These are phyloP conservation scores for Fraxinus sp. DNA, from an alignment of 305 asterid genomes.

Conservation along the genomic window DNA sequence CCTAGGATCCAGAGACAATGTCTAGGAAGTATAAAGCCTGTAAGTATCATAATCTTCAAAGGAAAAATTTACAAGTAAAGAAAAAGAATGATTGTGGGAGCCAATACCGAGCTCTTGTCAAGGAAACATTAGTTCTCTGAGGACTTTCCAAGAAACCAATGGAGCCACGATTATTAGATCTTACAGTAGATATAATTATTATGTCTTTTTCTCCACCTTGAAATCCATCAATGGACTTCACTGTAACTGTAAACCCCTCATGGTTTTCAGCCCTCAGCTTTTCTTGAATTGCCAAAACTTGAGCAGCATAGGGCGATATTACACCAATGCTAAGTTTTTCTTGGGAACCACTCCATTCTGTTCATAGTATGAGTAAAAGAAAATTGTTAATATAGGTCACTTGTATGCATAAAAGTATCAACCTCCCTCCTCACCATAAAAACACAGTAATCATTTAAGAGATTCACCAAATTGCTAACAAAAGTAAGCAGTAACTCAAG, in stretches of 20 bases:
- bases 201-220: constrained; percentile 80
- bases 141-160: constrained; percentile 57
- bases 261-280: constrained; percentile 35
- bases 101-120: constrained; percentile 77
- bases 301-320: constrained; percentile 77
- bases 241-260: constrained; percentile 50
- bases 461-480: background rate
- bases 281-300: constrained; percentile 54
- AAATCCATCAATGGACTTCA: constrained; percentile 73
- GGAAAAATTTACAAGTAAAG: background rate
- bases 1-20: constrained; percentile 80
- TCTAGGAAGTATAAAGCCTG: constrained; percentile 32
- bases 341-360: constrained; percentile 55
- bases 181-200: constrained; percentile 62
- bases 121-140: constrained; percentile 64
- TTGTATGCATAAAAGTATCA: background rate
- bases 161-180: constrained; percentile 50
- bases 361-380: background rate
- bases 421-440: background rate
- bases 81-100: background rate
- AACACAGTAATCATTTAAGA: background rate
- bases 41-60: background rate
- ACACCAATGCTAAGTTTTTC: constrained; percentile 59
- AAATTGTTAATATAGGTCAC: background rate
- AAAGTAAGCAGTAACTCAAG: background rate